Base-by-base conservation (phyloP, 2,329 filamentous ascomycete species). In the Metarhizium sp. region DNA sequence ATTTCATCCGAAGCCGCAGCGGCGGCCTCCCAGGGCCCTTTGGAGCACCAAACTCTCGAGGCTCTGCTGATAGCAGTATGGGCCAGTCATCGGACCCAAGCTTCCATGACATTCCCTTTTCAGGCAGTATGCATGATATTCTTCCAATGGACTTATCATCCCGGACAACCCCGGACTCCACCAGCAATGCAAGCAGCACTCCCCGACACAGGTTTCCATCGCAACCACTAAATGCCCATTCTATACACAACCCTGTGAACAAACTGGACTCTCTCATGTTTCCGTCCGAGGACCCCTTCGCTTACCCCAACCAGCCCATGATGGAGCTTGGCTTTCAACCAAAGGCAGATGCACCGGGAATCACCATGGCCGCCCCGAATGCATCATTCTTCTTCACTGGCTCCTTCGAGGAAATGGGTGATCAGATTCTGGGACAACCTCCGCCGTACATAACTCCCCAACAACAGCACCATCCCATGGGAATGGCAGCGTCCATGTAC, bases 201-300 rank as follows among this genome's bases (percentile, higher is more conserved):
- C 72, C 73, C 10, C 69, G 62, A 30, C 67, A 67, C 38, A 62
- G 59, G 4, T 69, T 67, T 52, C 62, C 64, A 18, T 63, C 68
- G 3, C 69, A 71, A 10, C 65, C 66, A 8, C 61, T 71, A 6
- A 62, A 64, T 51, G 54, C 64, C 55, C 57, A 71, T 3, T 60
- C 63, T 52, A 53, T 64, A 58, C 57, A 70, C 50, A 80, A 74
- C 61, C 72, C 74, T 4, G 73, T 91, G 16, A 81, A 87, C 60
- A 87, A 89, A 65, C 78, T 92, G 6, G 86, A 86, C 57, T 82
- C 85, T 3, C 82, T 92, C 72, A 91, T 92, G 86, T 92, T 92
- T 64, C 85, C 87, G 1, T 86, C 87, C 0, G 79, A 82, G 38
- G 88, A 92, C 62, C 87, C 88, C 0, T 87, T 92, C 59, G 86